These are phyloP conservation scores for Niveomyces coronatus DNA, from an alignment of 2,329 filamentous ascomycete species.

Conservation along the genomic window DNA sequence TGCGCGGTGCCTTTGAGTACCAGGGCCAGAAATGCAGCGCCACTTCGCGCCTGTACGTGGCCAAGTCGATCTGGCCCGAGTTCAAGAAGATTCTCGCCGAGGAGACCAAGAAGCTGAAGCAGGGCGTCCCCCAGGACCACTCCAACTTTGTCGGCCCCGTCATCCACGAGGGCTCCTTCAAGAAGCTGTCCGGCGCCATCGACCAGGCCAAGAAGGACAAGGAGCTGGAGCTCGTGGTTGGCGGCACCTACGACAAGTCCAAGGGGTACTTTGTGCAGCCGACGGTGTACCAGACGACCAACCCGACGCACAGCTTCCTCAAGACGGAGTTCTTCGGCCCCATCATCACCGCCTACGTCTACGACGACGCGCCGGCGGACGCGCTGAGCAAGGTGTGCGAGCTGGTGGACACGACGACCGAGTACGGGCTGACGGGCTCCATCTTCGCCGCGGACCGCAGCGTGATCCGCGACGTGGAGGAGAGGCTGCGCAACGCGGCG, in stretches of 20 bases:
- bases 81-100: slow-evolving; percentile 57
- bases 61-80: slow-evolving; percentile 61
- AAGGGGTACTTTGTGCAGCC: slow-evolving; percentile 79
- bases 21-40: slow-evolving; percentile 89
- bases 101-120: slow-evolving; percentile 60
- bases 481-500: slow-evolving; percentile 59
- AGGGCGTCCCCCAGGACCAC: slow-evolving; percentile 59
- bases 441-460: slow-evolving; percentile 62
- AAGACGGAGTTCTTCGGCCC: slow-evolving; percentile 77
- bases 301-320: slow-evolving; percentile 64
- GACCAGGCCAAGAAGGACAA: slow-evolving; percentile 68
- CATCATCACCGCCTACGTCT: slow-evolving; percentile 63
- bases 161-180: slow-evolving; percentile 72
- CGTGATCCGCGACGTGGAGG: slow-evolving; percentile 57
- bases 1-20: slow-evolving; percentile 82
- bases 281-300: slow-evolving; percentile 67
- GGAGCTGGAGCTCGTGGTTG: slow-evolving; percentile 61
- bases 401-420: slow-evolving; percentile 59
- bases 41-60: slow-evolving; percentile 69
- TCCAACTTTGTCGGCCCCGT: slow-evolving; percentile 80
- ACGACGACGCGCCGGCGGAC: slow-evolving; percentile 53
- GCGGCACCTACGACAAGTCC: slow-evolving; percentile 66
- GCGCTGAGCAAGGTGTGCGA: slow-evolving; percentile 51
- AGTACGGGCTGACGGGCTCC: slow-evolving; percentile 69
- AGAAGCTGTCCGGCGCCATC: slow-evolving; percentile 68